Percentiles rank a stretch among this genome's conserved stretches.
Conservation (phyloP, 768 basidiomycete genomes). For the Pisolithus orientalis region DNA sequence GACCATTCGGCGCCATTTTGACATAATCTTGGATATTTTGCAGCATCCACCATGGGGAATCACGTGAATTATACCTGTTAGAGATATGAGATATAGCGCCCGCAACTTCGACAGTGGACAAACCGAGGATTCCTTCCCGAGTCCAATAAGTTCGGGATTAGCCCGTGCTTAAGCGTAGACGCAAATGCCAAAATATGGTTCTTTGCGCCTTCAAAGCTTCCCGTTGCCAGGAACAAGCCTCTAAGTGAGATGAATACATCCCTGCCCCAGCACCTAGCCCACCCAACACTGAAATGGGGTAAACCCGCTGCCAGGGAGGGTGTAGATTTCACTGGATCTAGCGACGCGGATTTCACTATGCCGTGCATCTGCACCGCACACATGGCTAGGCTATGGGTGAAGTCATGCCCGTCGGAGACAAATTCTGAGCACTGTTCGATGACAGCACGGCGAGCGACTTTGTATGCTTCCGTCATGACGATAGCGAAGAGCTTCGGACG, state of each 20-base stretch:
- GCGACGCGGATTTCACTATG: constrained; percentile 81
- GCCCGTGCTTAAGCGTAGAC: constrained; percentile 88
- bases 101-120: constrained; percentile 8
- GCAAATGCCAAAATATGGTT: constrained; percentile 91
- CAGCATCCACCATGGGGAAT: constrained; percentile 99
- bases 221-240: constrained; percentile 91
- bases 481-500: constrained; percentile 96
- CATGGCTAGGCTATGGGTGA: constrained; percentile 87
- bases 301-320: constrained; percentile 91
- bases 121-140: constrained; percentile 81
- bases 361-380: constrained; percentile 90
- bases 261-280: constrained; percentile 97
- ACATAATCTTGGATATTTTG: constrained; percentile 98
- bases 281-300: constrained; percentile 87
- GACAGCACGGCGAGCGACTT: constrained; percentile 75
- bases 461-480: constrained; percentile 86
- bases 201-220: constrained; percentile 79
- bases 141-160: constrained; percentile 94
- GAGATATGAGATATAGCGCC: neutral
- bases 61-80: constrained; percentile 85
- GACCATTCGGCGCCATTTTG: constrained; percentile 74
- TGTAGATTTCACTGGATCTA: constrained; percentile 62
- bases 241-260: constrained; percentile 91
- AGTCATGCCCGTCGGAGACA: constrained; percentile 73
- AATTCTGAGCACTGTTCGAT: constrained; percentile 89